A percentile compares a stretch with the other conserved stretches of the same genome.
These are phyloP conservation scores for Lagerstroemia fauriei DNA, from an alignment of 441 rosid genomes.

Conservation along the genomic window DNA sequence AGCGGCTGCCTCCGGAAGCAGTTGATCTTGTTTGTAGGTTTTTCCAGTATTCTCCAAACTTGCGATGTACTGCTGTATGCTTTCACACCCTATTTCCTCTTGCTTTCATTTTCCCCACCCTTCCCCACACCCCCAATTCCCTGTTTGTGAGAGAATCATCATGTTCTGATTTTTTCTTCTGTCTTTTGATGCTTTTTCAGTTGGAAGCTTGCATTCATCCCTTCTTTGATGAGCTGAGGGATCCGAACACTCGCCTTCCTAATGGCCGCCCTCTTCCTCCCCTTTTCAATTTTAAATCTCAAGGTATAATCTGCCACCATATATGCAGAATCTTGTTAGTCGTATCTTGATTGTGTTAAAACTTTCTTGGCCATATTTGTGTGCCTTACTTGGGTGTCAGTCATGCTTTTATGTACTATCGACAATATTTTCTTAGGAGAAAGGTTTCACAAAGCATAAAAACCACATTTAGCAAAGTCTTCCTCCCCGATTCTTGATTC, in stretches of 20 bases:
- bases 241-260: slow-evolving; percentile 83
- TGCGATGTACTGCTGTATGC: slow-evolving; percentile 97
- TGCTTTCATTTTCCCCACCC: background rate
- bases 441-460: background rate
- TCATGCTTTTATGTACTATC: background rate
- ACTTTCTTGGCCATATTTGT: background rate
- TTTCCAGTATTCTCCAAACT: slow-evolving; percentile 93
- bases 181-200: slow-evolving; percentile 36
- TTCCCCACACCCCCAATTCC: background rate
- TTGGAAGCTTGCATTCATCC: slow-evolving; percentile 93
- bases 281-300: slow-evolving; percentile 77
- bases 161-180: background rate
- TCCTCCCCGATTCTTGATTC: too few species aligned
- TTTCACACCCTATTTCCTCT: background rate
- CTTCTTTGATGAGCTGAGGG: slow-evolving; percentile 90
- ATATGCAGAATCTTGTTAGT: background rate
- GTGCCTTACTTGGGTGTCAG: background rate
- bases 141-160: background rate
- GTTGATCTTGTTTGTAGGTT: slow-evolving; percentile 95
- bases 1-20: slow-evolving; percentile 93
- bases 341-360: background rate
- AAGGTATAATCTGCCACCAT: slow-evolving; percentile 43
- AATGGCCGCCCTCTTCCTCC: slow-evolving; percentile 96
- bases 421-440: background rate
- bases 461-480: too few species aligned